Conservation (phyloP, 495 filamentous ascomycete genomes). For the Penicillium cataractarum region DNA sequence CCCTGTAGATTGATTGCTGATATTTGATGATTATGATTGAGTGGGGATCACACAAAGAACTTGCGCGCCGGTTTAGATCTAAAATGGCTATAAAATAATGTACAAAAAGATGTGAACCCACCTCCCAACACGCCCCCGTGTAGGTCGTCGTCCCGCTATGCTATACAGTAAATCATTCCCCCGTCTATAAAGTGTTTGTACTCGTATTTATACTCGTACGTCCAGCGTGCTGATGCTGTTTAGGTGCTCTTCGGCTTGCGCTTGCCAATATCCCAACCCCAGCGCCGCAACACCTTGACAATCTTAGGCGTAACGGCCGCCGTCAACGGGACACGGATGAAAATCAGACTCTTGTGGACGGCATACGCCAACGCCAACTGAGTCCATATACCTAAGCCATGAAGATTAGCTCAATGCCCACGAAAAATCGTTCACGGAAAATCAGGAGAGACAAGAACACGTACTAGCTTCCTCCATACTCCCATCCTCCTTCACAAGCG, state of each 20-base stretch:
- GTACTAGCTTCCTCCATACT: slow-evolving; percentile 56
- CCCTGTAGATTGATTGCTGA: slow-evolving; percentile 14
- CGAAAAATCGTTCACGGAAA: too few relatives aligned
- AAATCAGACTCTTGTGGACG: slow-evolving; percentile 97
- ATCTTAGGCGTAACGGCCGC: slow-evolving; percentile 90
- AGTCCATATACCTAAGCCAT: slow-evolving; percentile 69
- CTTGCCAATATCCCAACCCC: slow-evolving; percentile 80
- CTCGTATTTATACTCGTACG: not conserved
- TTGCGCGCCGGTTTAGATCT: slow-evolving; percentile 34
- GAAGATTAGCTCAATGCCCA: slow-evolving; percentile 8
- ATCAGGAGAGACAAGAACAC: slow-evolving; percentile 8
- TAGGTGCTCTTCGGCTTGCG: slow-evolving; percentile 53
- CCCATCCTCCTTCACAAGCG: slow-evolving; percentile 32
- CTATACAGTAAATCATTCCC: slow-evolving; percentile 27
- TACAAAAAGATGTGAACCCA: slow-evolving; percentile 30
- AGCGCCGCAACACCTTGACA: slow-evolving; percentile 78
- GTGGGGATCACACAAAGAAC: slow-evolving; percentile 26
- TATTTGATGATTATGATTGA: slow-evolving; percentile 21
- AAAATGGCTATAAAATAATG: slow-evolving; percentile 34
- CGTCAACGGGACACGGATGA: slow-evolving; percentile 86
- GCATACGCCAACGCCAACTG: slow-evolving; percentile 94
- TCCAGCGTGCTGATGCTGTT: not conserved
- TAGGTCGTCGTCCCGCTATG: slow-evolving; percentile 32
- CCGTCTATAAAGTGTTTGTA: not conserved
- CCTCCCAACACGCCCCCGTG: slow-evolving; percentile 15